Percentiles rank a stretch among this genome's conserved stretches.
Conservation (phyloP, 257 asterid genomes). For the Thymus quinquecostatus region DNA sequence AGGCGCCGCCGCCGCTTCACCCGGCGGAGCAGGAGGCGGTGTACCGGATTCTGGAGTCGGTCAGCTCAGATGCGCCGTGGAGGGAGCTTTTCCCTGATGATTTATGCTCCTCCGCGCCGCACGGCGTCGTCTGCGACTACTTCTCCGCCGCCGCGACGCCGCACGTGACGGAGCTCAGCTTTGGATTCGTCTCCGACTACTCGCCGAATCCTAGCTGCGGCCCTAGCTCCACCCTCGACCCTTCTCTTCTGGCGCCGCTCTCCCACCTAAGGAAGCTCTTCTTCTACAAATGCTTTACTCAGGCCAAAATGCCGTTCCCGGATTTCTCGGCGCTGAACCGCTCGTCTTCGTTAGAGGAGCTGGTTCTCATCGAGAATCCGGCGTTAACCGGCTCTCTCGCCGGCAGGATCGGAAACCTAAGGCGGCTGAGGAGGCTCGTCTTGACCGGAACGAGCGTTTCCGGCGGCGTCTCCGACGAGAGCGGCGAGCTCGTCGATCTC, state of each 20-base stretch:
- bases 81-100: constrained; percentile 77
- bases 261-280: constrained; percentile 58
- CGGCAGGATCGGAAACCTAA: constrained; percentile 41
- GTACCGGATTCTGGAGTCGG: constrained; percentile 61
- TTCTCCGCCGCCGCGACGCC: constrained; percentile 42
- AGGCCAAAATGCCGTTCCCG: constrained; percentile 40
- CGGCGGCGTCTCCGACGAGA: constrained; percentile 48
- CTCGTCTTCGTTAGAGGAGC: constrained; percentile 51
- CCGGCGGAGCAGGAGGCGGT: constrained; percentile 71
- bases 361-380: constrained; percentile 68
- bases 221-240: constrained; percentile 50
- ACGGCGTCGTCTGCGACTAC: constrained; percentile 83
- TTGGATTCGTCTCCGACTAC: constrained; percentile 83
- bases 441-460: constrained; percentile 55
- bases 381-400: constrained; percentile 54
- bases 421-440: constrained; percentile 54
- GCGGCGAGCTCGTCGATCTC: constrained; percentile 44
- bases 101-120: constrained; percentile 80
- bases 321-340: constrained; percentile 45
- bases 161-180: constrained; percentile 72
- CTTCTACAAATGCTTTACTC: constrained; percentile 76
- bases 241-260: constrained; percentile 51
- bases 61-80: constrained; percentile 71
- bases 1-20: constrained; percentile 60
- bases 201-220: constrained; percentile 80